Evolutionary conservation across 352 stramenopile species (phyloP), one percentile per base, ranked within the genome.

Genomic region (Phytophthora litchii): DNA sequence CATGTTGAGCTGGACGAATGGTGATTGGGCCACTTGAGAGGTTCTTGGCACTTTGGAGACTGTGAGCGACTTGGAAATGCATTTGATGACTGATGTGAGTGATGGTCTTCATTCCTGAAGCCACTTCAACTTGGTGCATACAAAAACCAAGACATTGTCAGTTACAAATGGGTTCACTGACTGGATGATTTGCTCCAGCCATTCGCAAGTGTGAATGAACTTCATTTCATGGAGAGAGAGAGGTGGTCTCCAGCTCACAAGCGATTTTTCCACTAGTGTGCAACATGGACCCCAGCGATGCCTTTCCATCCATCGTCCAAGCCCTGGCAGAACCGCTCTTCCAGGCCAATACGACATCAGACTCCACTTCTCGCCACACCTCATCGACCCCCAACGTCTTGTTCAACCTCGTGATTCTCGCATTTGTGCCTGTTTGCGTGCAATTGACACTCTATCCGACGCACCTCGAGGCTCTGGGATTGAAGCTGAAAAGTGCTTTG

Each of bases 341-440:
- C 41, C n/a, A 61, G 44, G 17, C 29, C 27, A 59, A 63, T 41
- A 61, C 34, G 12, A 67, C 66, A 0, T 12, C 44, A 2, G 27
- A 47, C n/a, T 58, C 34, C 7, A 34, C 31, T 0, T 19, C 27
- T 11, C 3, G 45, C 6, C 3, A 23, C 23, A 19, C 9, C 1
- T 21, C 20, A 1, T 60, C 54, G 12, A 44, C 69, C 13, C 58
- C 74, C 59, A 45, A 59, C 48, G 49, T 55, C 29, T 46, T 85
- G 40, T 55, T 65, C 41, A 81, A 73, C 23, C 53, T 56, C 4
- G 62, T 78, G 27, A n/a, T 78, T 14, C 56, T 85, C 10, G 37
- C 74, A 2, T 60, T 85, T 36, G 55, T 66, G 23, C 58, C 78
- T n/a, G 34, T 88, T 21, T 84, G 70, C 37, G 17, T 81, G 37